Conservation (phyloP, 1,284 basidiomycete genomes). For the Ceratobasidium sp. region DNA sequence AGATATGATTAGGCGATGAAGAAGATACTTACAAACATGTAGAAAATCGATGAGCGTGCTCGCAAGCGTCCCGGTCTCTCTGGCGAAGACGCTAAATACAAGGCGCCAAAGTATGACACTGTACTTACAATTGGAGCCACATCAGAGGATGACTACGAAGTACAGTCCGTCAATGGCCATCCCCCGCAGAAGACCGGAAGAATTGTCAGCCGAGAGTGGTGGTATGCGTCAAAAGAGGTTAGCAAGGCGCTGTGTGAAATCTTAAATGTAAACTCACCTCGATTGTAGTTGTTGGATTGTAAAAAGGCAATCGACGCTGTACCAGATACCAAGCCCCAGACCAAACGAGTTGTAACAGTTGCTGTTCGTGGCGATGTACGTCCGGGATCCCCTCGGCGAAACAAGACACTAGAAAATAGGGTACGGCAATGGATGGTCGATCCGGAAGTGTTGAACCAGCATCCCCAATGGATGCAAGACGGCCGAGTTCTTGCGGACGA, state of each 20-base stretch:
- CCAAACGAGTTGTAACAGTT: not conserved
- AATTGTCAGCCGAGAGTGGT: not conserved
- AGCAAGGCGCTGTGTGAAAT: not conserved
- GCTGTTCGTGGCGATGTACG: not conserved
- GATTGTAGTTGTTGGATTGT: not conserved
- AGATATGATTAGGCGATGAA: not conserved
- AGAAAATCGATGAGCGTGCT: not conserved
- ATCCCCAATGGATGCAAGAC: not conserved
- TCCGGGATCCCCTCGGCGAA: not conserved
- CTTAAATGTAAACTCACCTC: not conserved
- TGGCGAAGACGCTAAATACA: not conserved
- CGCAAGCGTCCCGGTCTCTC: not conserved
- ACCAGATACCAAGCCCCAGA: not conserved
- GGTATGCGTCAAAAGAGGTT: not conserved
- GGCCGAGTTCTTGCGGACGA: not conserved
- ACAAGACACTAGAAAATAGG: not conserved
- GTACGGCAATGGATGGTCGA: not conserved
- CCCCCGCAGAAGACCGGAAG: not conserved
- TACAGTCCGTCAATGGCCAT: no score
- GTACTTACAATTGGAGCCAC: not conserved
- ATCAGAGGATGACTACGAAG: not conserved
- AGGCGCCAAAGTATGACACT: not conserved
- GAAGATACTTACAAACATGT: no score
- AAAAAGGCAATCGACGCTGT: not conserved
- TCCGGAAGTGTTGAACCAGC: not conserved